These are phyloP conservation scores for Leccinum boreale DNA, from an alignment of 768 basidiomycete genomes.

Conservation along the genomic window DNA sequence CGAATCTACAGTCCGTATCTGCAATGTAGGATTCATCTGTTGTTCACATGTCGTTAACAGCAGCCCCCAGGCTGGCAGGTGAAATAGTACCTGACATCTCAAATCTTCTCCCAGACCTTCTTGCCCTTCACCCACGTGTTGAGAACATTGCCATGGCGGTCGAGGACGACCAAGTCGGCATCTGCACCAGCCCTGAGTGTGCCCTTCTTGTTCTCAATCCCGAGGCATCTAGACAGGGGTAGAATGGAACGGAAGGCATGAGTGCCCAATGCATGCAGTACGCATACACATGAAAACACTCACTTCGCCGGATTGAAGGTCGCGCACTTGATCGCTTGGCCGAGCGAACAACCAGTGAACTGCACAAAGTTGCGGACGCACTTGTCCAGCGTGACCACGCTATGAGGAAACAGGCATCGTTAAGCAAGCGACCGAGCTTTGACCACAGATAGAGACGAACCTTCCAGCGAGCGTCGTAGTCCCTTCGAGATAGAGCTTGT, in stretches of 20 bases:
- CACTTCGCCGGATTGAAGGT: conserved; percentile 83
- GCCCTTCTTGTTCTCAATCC: conserved; percentile 77
- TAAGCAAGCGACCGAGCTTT: not conserved
- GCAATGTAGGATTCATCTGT: not conserved
- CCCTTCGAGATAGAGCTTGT: conserved; percentile 77
- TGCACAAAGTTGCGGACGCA: conserved; percentile 82
- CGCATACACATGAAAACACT: conserved; percentile 14
- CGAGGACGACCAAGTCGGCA: conserved; percentile 80
- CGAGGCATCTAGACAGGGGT: conserved; percentile 53
- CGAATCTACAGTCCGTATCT: not conserved
- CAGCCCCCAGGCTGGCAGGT: not conserved
- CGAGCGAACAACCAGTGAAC: conserved; percentile 81
- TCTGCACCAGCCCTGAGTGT: conserved; percentile 79
- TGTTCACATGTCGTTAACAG: not conserved
- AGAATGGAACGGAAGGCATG: not conserved
- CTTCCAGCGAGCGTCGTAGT: conserved; percentile 88
- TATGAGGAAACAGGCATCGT: conserved; percentile 23
- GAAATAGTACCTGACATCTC: conserved; percentile 1
- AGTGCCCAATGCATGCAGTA: not conserved
- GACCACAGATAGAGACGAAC: conserved; percentile 35
- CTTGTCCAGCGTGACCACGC: conserved; percentile 78
- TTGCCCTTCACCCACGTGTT: conserved; percentile 77
- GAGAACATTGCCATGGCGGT: conserved; percentile 60
- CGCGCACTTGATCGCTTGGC: conserved; percentile 81
- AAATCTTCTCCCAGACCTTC: conserved; percentile 57